Evolutionary conservation across 1,284 basidiomycete species (phyloP).

Genomic region (Veloporphyrellus conicus): DNA sequence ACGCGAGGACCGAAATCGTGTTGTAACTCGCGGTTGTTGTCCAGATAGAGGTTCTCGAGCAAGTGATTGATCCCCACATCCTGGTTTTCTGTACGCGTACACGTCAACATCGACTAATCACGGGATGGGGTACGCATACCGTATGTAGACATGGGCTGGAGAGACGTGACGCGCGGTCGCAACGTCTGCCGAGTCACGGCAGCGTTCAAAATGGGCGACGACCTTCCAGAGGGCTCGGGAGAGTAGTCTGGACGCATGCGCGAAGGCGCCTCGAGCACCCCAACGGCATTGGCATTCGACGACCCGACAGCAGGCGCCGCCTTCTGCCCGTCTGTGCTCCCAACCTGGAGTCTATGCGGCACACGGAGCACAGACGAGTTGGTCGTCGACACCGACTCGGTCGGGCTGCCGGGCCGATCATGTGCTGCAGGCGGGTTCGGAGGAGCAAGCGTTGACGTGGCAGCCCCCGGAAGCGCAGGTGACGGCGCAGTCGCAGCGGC

Average conservation of each 20-base stretch:
- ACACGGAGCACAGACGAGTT: constrained; percentile 61
- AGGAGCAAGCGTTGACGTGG: constrained; percentile 29
- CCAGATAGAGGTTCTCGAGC: constrained; percentile 85
- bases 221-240: constrained; percentile 62
- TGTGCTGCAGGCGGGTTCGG: constrained; percentile 32
- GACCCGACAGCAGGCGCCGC: constrained; percentile 82
- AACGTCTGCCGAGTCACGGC: constrained; percentile 47
- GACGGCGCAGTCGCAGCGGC: constrained; percentile 21
- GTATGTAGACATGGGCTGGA: constrained; percentile 63
- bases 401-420: constrained; percentile 65
- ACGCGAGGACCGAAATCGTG: constrained; percentile 87
- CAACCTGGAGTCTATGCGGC: constrained; percentile 59
- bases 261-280: constrained; percentile 67
- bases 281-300: constrained; percentile 71
- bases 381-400: constrained; percentile 67
- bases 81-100: constrained; percentile 60
- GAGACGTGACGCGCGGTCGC: constrained; percentile 45
- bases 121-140: constrained; percentile 42
- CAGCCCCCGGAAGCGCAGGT: constrained; percentile 29
- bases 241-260: constrained; percentile 60
- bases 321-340: constrained; percentile 68
- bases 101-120: not conserved
- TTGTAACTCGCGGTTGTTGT: constrained; percentile 78
- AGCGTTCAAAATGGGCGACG: constrained; percentile 62
- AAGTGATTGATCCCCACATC: constrained; percentile 83